Percentiles rank a stretch among this genome's conserved stretches.
Conservation (phyloP, 148 eudicot genomes). For the Chenopodium berlandieri region DNA sequence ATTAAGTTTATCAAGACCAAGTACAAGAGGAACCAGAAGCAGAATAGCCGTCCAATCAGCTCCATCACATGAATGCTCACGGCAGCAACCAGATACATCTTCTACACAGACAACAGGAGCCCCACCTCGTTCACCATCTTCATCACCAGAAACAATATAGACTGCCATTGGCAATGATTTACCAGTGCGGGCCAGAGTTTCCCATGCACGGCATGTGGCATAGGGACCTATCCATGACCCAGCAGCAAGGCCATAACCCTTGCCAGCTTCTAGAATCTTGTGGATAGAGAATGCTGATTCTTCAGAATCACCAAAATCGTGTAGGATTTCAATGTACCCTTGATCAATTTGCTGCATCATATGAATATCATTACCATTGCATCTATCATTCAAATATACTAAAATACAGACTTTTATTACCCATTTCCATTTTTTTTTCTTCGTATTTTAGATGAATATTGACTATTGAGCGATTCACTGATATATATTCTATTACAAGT, state of each 20-base stretch:
- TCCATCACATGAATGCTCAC: slow-evolving; percentile 56
- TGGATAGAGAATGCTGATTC: slow-evolving; percentile 76
- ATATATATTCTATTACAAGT: not conserved
- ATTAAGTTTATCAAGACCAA: slow-evolving; percentile 91
- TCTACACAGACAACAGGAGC: slow-evolving; percentile 94
- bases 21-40: slow-evolving; percentile 90
- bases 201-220: slow-evolving; percentile 99
- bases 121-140: slow-evolving; percentile 98
- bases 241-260: slow-evolving; percentile 78
- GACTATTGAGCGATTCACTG: not conserved
- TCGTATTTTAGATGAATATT: not conserved
- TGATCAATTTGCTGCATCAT: slow-evolving; percentile 61
- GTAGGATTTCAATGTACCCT: slow-evolving; percentile 68
- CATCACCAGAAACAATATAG: slow-evolving; percentile 95
- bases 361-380: not conserved
- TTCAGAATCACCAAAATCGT: slow-evolving; percentile 78
- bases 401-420: not conserved
- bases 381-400: not conserved
- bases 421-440: not conserved
- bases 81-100: slow-evolving; percentile 61
- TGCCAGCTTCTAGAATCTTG: slow-evolving; percentile 84
- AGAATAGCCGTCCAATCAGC: slow-evolving; percentile 71
- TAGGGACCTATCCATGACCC: slow-evolving; percentile 99
- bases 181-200: slow-evolving; percentile 53
- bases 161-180: slow-evolving; percentile 66